Conservation (phyloP, 805 yeast genomes). For the Cyberlindnera mycetangii region DNA sequence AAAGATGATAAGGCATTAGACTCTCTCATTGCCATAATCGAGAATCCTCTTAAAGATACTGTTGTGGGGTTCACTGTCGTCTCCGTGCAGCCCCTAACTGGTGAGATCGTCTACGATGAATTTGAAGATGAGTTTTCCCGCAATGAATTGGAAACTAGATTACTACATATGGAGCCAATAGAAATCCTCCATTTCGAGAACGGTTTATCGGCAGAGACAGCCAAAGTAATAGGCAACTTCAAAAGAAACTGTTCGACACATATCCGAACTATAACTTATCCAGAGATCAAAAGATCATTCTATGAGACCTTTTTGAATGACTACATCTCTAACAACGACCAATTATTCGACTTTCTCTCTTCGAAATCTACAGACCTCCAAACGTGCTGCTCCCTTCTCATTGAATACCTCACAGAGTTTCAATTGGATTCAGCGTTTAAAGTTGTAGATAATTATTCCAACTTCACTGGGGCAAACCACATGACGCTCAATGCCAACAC, state of each 20-base stretch:
- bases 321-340: constrained; percentile 9
- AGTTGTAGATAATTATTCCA: constrained; percentile 46
- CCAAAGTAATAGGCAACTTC: constrained; percentile 20
- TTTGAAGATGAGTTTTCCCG: constrained; percentile 59
- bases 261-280: constrained; percentile 17
- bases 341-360: constrained; percentile 30
- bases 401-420: constrained; percentile 60
- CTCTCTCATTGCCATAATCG: constrained; percentile 46
- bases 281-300: constrained; percentile 13
- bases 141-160: constrained; percentile 69
- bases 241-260: constrained; percentile 26
- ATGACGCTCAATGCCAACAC: constrained; percentile 66
- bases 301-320: constrained; percentile 19
- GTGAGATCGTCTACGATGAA: constrained; percentile 69
- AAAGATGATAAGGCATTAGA: constrained; percentile 34
- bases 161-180: constrained; percentile 70
- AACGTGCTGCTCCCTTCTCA: constrained; percentile 43
- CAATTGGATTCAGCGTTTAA: constrained; percentile 54
- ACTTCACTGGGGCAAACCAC: constrained; percentile 45
- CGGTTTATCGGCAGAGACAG: constrained; percentile 24
- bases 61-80: constrained; percentile 41
- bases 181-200: constrained; percentile 58
- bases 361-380: constrained; percentile 27
- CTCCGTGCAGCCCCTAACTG: constrained; percentile 69
- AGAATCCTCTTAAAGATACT: constrained; percentile 13